A percentile compares a stretch with the other conserved stretches of the same genome.
These are phyloP conservation scores for Chaetomiaceae sp. DNA, from an alignment of 2,329 filamentous ascomycete genomes.

Conservation along the genomic window DNA sequence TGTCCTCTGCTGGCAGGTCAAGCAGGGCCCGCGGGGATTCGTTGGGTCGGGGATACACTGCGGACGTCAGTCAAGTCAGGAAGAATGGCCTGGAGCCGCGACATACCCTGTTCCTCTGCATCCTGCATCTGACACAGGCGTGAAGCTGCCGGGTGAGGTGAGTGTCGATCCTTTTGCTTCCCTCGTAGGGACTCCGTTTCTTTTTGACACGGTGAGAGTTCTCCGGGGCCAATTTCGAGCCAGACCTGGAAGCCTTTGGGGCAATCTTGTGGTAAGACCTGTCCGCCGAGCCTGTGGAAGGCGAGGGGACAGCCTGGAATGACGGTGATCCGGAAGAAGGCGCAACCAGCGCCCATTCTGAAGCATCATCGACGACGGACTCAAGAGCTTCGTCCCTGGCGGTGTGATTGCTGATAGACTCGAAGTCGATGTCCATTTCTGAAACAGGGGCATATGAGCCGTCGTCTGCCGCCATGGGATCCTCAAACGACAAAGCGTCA, in stretches of 20 bases:
- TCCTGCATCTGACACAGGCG: constrained; percentile 26
- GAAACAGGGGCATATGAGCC: constrained; percentile 12
- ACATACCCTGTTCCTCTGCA: constrained; percentile 26
- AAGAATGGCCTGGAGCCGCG: background rate
- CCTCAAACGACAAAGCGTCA: constrained; percentile 5
- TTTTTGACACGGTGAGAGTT: constrained; percentile 19
- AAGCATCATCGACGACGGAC: constrained; percentile 7
- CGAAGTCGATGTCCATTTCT: constrained; percentile 14
- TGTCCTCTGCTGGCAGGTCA: constrained; percentile 25
- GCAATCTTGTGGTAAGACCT: constrained; percentile 22
- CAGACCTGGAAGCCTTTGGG: constrained; percentile 13
- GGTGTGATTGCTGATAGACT: constrained; percentile 3
- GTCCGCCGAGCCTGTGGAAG: constrained; percentile 13
- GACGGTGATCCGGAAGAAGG: constrained; percentile 15
- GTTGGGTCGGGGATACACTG: constrained; percentile 28
- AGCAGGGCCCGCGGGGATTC: constrained; percentile 26
- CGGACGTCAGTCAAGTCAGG: no score
- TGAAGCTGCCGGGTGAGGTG: constrained; percentile 25
- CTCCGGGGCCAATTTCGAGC: constrained; percentile 12
- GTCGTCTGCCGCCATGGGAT: constrained; percentile 4
- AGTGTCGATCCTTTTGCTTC: constrained; percentile 22
- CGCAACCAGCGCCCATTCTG: constrained; percentile 22
- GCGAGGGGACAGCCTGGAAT: constrained; percentile 8
- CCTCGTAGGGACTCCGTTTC: constrained; percentile 24
- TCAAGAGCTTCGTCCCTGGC: constrained; percentile 2